These are phyloP conservation scores for Bipolaris zeicola DNA, from an alignment of 2,329 filamentous ascomycete species.

Conservation along the genomic window DNA sequence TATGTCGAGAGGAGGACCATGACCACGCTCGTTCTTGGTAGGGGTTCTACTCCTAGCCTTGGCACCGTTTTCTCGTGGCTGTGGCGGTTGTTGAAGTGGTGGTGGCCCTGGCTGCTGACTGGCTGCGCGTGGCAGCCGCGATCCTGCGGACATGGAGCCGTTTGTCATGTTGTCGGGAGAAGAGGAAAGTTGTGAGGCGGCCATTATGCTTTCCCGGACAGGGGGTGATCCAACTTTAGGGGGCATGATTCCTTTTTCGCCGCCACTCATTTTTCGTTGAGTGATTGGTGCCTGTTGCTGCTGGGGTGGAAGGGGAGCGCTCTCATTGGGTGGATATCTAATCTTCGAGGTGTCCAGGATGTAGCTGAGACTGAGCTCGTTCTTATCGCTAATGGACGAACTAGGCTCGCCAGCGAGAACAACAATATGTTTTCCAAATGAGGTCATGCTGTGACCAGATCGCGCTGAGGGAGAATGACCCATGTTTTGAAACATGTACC, in stretches of 20 bases:
- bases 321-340: constrained; percentile 82
- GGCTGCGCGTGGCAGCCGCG: constrained; percentile 65
- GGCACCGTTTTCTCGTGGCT: constrained; percentile 55
- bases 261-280: constrained; percentile 55
- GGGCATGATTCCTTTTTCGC: constrained; percentile 51
- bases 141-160: constrained; percentile 50
- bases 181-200: constrained; percentile 37
- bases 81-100: constrained; percentile 67
- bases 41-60: constrained; percentile 56
- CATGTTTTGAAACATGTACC: constrained; percentile 99
- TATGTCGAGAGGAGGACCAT: constrained; percentile 51
- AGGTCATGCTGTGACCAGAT: constrained; percentile 97
- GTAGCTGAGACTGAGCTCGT: constrained; percentile 87
- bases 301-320: constrained; percentile 27
- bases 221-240: constrained; percentile 42
- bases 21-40: constrained; percentile 55
- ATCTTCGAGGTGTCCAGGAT: constrained; percentile 95
- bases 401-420: constrained; percentile 94
- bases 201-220: constrained; percentile 53
- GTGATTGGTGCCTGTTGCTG: constrained; percentile 34
- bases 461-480: constrained; percentile 90
- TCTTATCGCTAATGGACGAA: constrained; percentile 77
- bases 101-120: constrained; percentile 67
- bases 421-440: constrained; percentile 88
- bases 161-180: constrained; percentile 44